A percentile compares a stretch with the other conserved stretches of the same genome.
Conservation (phyloP, 2,329 filamentous ascomycete species). For the Cercospora zeae-maydis region DNA sequence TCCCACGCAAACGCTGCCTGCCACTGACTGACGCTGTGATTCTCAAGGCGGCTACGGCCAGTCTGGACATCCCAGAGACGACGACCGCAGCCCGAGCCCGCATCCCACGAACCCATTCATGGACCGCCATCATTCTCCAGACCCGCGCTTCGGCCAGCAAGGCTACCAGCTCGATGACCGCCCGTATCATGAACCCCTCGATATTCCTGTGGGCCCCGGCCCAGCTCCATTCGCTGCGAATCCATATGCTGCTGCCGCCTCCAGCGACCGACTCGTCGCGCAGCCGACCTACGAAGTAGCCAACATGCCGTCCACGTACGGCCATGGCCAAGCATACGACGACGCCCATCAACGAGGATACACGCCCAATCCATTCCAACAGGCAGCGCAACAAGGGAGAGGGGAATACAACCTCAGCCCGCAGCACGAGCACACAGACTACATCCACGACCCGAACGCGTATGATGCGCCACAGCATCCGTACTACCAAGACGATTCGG, state of each 20-base stretch:
- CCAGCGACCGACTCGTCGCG: constrained; percentile 72
- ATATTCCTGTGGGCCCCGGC: constrained; percentile 64
- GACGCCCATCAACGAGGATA: constrained; percentile 45
- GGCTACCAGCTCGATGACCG: constrained; percentile 81
- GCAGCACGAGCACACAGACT: constrained; percentile 73
- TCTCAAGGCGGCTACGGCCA: constrained; percentile 25
- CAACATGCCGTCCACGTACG: constrained; percentile 61
- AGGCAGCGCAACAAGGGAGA: constrained; percentile 40
- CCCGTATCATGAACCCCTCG: constrained; percentile 62
- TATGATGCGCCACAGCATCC: constrained; percentile 40
- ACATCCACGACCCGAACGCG: constrained; percentile 65
- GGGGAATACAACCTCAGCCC: constrained; percentile 66
- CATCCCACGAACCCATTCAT: constrained; percentile 24
- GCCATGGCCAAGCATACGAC: constrained; percentile 60
- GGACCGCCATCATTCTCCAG: constrained; percentile 37
- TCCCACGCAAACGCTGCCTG: background rate
- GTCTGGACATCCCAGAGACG: constrained; percentile 16
- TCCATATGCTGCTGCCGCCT: constrained; percentile 37
- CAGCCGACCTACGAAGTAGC: constrained; percentile 80
- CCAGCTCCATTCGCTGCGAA: constrained; percentile 27
- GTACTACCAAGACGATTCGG: constrained; percentile 64
- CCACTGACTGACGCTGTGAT: constrained; percentile 9
- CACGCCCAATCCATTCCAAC: constrained; percentile 42
- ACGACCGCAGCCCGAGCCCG: constrained; percentile 20
- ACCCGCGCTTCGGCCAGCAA: constrained; percentile 67